phyloP scores from a whole-genome alignment of 2,329 filamentous ascomycete species.

The Arthroderma sp. region DNA sequence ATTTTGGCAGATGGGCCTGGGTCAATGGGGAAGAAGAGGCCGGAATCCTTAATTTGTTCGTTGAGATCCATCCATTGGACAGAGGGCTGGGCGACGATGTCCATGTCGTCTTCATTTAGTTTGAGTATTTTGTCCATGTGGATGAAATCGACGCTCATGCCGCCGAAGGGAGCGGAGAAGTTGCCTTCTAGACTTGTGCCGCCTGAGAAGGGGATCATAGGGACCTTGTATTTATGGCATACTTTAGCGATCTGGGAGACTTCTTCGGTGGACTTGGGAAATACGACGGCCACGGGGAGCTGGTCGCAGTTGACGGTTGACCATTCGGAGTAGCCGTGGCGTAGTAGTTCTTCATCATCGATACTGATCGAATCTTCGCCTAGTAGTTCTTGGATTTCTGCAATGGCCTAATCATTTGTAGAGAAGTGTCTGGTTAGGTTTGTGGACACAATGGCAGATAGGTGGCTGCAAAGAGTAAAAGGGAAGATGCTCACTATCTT shows the following conservation, averaged over 20 bases:
- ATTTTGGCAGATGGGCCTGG: slow-evolving; percentile 54
- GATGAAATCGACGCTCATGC: slow-evolving; percentile 78
- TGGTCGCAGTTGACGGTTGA: slow-evolving; percentile 52
- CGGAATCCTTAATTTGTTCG: slow-evolving; percentile 54
- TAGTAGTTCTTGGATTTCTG: slow-evolving; percentile 39
- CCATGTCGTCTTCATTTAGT: slow-evolving; percentile 78
- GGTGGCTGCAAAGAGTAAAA: neutral
- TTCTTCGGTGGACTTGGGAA: slow-evolving; percentile 50
- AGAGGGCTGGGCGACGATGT: slow-evolving; percentile 80
- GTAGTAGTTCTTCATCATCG: slow-evolving; percentile 49
- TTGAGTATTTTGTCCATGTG: slow-evolving; percentile 73
- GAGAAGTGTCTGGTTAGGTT: neutral
- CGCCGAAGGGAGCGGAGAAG: slow-evolving; percentile 74
- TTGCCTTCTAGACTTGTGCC: slow-evolving; percentile 81
- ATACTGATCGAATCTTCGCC: slow-evolving; percentile 49
- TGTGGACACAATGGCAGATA: neutral
- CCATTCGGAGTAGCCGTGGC: slow-evolving; percentile 59
- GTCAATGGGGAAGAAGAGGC: slow-evolving; percentile 83
- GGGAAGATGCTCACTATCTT: slow-evolving; percentile 20
- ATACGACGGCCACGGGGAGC: slow-evolving; percentile 51
- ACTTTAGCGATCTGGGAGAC: slow-evolving; percentile 53
- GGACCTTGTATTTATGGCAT: slow-evolving; percentile 66
- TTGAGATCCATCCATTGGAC: slow-evolving; percentile 91
- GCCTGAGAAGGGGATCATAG: slow-evolving; percentile 76
- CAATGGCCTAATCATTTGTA: slow-evolving; percentile 36